Percentiles rank a stretch among this genome's conserved stretches.
phyloP scores from a whole-genome alignment of 208 protist species.

The Crithidia expoeki region DNA sequence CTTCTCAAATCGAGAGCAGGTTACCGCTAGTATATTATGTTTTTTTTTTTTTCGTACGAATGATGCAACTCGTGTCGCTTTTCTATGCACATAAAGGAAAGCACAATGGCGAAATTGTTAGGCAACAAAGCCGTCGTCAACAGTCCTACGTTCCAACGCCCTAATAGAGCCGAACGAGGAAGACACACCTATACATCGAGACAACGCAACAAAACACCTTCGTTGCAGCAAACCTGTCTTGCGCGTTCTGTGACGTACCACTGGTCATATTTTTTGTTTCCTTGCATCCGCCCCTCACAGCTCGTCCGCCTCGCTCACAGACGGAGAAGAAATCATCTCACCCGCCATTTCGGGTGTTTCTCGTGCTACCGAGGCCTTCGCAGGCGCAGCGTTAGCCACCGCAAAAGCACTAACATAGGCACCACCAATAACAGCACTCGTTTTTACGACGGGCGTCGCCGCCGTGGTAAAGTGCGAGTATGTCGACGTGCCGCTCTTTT shows the following conservation, averaged over 20 bases:
- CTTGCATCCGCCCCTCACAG: constrained; percentile 9
- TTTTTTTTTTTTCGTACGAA: not conserved
- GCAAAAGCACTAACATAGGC: not conserved
- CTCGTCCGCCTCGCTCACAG: constrained; percentile 5
- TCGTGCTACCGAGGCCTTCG: not conserved
- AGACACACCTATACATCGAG: not conserved
- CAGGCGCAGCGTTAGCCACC: not conserved
- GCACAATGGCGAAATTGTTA: too few relatives aligned
- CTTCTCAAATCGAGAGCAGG: too few relatives aligned
- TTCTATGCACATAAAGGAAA: not conserved
- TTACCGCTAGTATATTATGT: too few relatives aligned
- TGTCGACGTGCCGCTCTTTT: not conserved
- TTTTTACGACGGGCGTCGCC: not conserved
- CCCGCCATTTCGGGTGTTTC: constrained; percentile 6
- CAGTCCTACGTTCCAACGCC: too few relatives aligned
- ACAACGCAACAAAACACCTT: constrained; percentile 2
- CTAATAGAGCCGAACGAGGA: too few relatives aligned
- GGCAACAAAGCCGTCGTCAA: too few relatives aligned
- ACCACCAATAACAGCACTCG: not conserved
- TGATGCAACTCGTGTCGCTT: not conserved
- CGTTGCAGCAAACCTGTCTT: too few relatives aligned
- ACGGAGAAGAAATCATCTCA: constrained; percentile 15
- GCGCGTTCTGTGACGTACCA: too few relatives aligned
- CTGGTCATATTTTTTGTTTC: too few relatives aligned
- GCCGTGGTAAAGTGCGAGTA: not conserved